Evolutionary conservation across 1,284 basidiomycete genomes (phyloP), one percentile per base, ranked within the genome.

Genomic region (Trametes polyzona): DNA sequence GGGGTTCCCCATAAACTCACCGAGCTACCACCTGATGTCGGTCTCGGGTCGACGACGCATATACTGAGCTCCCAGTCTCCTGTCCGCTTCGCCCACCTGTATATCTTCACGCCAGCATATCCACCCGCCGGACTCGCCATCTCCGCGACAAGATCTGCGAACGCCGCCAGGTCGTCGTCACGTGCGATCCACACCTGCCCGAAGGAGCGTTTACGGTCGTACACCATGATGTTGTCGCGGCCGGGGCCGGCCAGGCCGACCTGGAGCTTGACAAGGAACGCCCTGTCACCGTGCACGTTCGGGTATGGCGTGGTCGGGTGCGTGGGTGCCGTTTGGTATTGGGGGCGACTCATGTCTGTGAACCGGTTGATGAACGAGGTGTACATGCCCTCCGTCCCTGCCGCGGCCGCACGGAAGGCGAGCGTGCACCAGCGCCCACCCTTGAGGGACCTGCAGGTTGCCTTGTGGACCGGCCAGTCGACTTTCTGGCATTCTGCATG

Each of bases 231-330:
- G 32, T 29, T 40, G 21, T 51, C 32, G 35, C 39, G 44, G 19
- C 42, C 32, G 14, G 30, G 35, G 6, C 33, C 41, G 1, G 55
- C 46, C 1, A 66, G 8, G 1, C 41, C 55, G 24, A 60, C 29
- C 54, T 80, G 77, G 27, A 79, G 67, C 59, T 80, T 81, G 58
- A 78, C 66, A 17, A 80, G 66, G 66, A 79, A 79, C 1, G 67
- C 60, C 23, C 69, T 70, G 10, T 72, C 66, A 9, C 69, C 70
- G 58, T 77, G 73, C 11, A 73, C 65, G 59, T 78, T 74, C 6
- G 69, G 68, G 4, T 68, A 69, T 4, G 58, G 44, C 10, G 12
- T 32, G 16, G 33, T 14, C 35, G 55, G 23, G 49, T 46, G 35
- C 39, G 12, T 32, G 26, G 1, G n/a, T 27, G 39, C 26, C 19